Base-by-base conservation (phyloP, 73 alveolate genomes). In the Symbiodinium natans region DNA sequence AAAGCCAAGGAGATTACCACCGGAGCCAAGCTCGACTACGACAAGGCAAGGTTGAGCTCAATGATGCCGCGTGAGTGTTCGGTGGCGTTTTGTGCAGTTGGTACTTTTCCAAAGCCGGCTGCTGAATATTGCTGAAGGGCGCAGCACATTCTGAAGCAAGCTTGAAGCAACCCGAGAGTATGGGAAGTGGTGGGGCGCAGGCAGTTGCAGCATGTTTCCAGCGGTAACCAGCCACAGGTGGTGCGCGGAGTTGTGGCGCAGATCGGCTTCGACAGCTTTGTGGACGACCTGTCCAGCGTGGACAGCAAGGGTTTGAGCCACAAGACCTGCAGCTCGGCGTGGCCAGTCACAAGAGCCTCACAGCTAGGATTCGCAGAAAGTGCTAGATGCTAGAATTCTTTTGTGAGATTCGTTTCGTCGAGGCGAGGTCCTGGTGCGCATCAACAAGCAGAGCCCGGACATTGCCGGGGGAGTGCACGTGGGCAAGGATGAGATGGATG, bases 1-100 rank as follows among this genome's bases (percentile, higher is more conserved):
- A n/a, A n/a, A n/a, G n/a, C n/a, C n/a, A n/a, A n/a, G n/a, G 99
- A 99, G 99, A 99, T 99, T 88, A 95, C 99, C 52, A 99, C 99
- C 48, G 86, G 94, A 77, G 99, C 99, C 27, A 99, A 99, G 83
- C 99, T 99, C 38, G 99, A 99, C 84, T 99, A 99, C 90, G 99
- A 99, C 83, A 99, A 99, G 97, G n/a, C n/a, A n/a, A n/a, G n/a
- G n/a, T n/a, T n/a, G n/a, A n/a, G n/a, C n/a, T n/a, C n/a, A n/a
- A n/a, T n/a, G n/a, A n/a, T n/a, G n/a, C n/a, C n/a, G n/a, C n/a
- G n/a, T n/a, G n/a, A n/a, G n/a, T n/a, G n/a, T n/a, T n/a, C n/a
- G n/a, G n/a, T n/a, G n/a, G n/a, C n/a, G 59, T 21, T 13, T 46
- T 21, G 59, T 46, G 59, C 59, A 46, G 59, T 21, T 13, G 17